Percentiles rank a stretch among this genome's conserved stretches.
phyloP scores from a whole-genome alignment of 2,329 filamentous ascomycete species.

The Fusarium sacchari region DNA sequence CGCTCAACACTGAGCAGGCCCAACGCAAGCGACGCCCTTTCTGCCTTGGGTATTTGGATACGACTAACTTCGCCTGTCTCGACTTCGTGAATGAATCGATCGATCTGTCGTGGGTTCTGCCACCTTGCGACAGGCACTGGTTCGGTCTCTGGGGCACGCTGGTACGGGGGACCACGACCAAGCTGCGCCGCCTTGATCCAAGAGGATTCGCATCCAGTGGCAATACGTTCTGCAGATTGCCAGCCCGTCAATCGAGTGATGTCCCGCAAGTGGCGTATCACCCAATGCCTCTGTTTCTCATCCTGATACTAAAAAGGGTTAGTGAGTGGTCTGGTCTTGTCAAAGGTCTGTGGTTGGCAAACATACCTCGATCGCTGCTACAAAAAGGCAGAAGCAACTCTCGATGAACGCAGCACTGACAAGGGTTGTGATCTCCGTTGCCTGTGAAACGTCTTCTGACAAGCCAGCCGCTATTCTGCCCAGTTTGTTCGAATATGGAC shows the following conservation, averaged over 20 bases:
- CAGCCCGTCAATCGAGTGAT: conserved; percentile 86
- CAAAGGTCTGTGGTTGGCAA: not conserved
- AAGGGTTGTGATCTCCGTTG: conserved; percentile 74
- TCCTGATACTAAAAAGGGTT: conserved; percentile 70
- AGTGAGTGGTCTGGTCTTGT: conserved; percentile 12
- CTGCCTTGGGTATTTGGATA: conserved; percentile 69
- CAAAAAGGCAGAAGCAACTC: conserved; percentile 83
- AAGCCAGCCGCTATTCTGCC: conserved; percentile 83
- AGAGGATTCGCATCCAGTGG: conserved; percentile 81
- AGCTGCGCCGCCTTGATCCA: conserved; percentile 82
- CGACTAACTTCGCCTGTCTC: conserved; percentile 53
- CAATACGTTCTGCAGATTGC: conserved; percentile 84
- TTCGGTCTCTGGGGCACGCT: conserved; percentile 54
- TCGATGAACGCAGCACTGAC: conserved; percentile 87
- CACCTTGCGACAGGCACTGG: conserved; percentile 53
- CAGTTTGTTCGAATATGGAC: conserved; percentile 75
- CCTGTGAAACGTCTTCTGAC: conserved; percentile 62
- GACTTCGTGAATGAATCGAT: conserved; percentile 61
- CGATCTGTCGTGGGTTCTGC: conserved; percentile 62
- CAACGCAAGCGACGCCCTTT: conserved; percentile 78
- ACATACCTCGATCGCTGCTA: conserved; percentile 78
- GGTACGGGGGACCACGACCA: conserved; percentile 81
- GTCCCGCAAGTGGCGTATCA: conserved; percentile 76
- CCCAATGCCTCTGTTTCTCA: conserved; percentile 78
- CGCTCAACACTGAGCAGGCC: conserved; percentile 82